Evolutionary conservation across 192 early-diverging fungal genomes (phyloP), one percentile per base, ranked within the genome.

Genomic region (Coemansia javaensis): DNA sequence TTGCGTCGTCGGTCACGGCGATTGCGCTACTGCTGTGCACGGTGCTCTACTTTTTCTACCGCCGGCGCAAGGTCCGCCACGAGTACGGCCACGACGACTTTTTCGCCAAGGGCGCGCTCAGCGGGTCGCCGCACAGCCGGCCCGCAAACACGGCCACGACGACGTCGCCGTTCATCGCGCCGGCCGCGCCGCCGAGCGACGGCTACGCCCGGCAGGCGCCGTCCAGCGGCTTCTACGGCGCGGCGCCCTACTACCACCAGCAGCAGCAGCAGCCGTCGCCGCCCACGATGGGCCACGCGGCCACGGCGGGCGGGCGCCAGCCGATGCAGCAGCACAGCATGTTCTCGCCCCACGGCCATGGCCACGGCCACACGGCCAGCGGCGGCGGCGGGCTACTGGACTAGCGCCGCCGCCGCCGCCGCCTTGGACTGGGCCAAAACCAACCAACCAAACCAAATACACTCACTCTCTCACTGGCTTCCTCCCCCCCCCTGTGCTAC

Each of bases 21-120:
- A 49, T 50, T 13, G 69, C 51, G 4, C 58, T 73, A 34, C 44
- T 66, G 37, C 40, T 66, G 22, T 53, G 47, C 17, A 63, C 63
- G 14, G 36, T 73, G 15, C 24, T 66, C 40, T 65, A 46, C 44
- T 73, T 52, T 33, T n/a, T 73, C 40, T 56, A 62, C 53, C 44
- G 44, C 13, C 38, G 49, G 14, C 57, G 63, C 45, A 52, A 31
- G 33, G 57, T 55, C 52, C 47, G 54, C 27, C 41, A 24, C 38
- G 44, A 39, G 27, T 55, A 66, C 55, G 42, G 42, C 21, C 50
- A 54, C 22, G 69, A 73, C 18, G 58, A 65, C 32, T 43, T 66
- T 17, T 66, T 66, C 36, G 32, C 49, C 32, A 63, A 59, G 60
- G 33, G 44, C 24, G 34, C 40, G 18, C 14, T 23, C 9, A 24